Evolutionary conservation across 768 basidiomycete species (phyloP).

Genomic region (Naganishia antarctica): DNA sequence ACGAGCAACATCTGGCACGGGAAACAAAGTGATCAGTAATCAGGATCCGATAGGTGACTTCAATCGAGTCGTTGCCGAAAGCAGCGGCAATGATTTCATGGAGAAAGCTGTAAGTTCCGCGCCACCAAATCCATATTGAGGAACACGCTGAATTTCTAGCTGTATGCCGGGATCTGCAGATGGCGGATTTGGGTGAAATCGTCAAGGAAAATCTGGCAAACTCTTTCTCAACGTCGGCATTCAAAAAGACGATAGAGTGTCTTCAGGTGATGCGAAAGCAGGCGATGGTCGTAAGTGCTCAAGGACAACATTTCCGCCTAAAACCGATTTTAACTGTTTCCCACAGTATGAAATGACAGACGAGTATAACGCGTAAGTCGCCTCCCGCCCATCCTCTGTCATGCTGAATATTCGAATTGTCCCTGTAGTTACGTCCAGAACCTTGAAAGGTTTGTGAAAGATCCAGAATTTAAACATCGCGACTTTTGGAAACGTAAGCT

Average conservation of each 20-base stretch:
- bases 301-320: neutral
- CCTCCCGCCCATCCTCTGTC: neutral
- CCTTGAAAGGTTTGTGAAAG: conserved; percentile 36
- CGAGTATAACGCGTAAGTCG: conserved; percentile 40
- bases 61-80: conserved; percentile 56
- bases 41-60: conserved; percentile 52
- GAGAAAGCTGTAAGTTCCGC: conserved; percentile 65
- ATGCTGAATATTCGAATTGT: neutral
- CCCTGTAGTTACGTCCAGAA: conserved; percentile 33
- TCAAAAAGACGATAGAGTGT: conserved; percentile 68
- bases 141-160: too few species aligned
- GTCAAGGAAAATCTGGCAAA: conserved; percentile 64
- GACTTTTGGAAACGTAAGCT: conserved; percentile 47
- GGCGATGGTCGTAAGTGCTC: conserved; percentile 60
- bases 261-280: conserved; percentile 63
- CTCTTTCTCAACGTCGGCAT: conserved; percentile 67
- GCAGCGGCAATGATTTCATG: conserved; percentile 64
- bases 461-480: conserved; percentile 40
- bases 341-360: conserved; percentile 43
- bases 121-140: too few species aligned
- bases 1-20: conserved; percentile 8
- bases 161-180: conserved; percentile 20
- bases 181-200: conserved; percentile 64
- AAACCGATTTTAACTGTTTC: neutral
- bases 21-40: conserved; percentile 26